phyloP scores from a whole-genome alignment of 495 filamentous ascomycete species.

The Neurospora tetraspora region DNA sequence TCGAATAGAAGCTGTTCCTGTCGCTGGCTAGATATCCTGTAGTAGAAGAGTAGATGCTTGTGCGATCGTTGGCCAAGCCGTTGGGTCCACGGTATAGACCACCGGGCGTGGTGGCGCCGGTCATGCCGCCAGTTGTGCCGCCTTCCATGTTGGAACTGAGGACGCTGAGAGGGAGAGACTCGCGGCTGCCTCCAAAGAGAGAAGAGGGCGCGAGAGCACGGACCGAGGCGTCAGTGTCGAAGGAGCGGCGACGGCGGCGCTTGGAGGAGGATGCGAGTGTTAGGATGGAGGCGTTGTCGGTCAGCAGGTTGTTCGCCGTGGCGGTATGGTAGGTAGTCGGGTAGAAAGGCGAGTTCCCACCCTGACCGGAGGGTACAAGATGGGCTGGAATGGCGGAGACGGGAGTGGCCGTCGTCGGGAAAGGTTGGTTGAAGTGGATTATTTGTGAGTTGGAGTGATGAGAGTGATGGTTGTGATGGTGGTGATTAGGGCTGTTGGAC shows the following conservation, averaged over 20 bases:
- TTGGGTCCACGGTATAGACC: conserved; percentile 56
- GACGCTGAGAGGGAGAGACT: conserved; percentile 80
- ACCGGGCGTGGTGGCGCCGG: conserved; percentile 26
- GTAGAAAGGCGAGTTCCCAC: conserved; percentile 34
- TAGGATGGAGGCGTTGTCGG: conserved; percentile 90
- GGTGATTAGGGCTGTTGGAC: conserved; percentile 23
- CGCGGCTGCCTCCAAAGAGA: conserved; percentile 78
- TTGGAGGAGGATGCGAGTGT: conserved; percentile 96
- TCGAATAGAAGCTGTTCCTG: conserved; percentile 72
- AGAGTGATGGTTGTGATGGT: conserved; percentile 19
- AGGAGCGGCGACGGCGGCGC: conserved; percentile 71
- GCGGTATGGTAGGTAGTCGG: conserved; percentile 79
- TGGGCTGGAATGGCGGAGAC: conserved; percentile 75
- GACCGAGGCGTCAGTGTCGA: conserved; percentile 94
- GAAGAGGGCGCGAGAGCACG: conserved; percentile 87
- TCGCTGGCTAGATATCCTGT: conserved; percentile 58
- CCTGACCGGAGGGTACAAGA: conserved; percentile 44
- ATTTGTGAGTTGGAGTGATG: conserved; percentile 42
- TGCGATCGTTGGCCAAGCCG: conserved; percentile 63
- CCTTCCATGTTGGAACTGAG: conserved; percentile 65
- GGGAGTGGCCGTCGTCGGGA: conserved; percentile 56
- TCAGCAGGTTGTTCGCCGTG: conserved; percentile 84
- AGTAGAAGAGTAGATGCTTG: conserved; percentile 77
- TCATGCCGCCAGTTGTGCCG: conserved; percentile 12
- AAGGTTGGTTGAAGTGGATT: conserved; percentile 82